Evolutionary conservation across 768 basidiomycete species (phyloP).

Genomic region (Termitomyces sp.): DNA sequence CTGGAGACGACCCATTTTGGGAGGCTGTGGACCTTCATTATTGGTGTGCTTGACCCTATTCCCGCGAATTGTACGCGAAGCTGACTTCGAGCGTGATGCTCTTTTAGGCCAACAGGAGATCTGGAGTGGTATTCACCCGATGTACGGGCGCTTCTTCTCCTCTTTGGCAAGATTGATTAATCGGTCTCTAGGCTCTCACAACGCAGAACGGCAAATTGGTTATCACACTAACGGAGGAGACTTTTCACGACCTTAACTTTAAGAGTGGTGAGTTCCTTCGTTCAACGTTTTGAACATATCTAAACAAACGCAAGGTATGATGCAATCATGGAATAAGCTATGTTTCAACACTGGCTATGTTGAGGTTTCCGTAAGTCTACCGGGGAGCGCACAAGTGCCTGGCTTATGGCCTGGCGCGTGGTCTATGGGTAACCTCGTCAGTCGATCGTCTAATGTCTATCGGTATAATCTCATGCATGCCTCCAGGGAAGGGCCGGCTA

Average conservation of each 20-base stretch:
- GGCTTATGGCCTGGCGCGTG: conserved; percentile 87
- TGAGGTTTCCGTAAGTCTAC: conserved; percentile 77
- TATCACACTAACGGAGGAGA: conserved; percentile 71
- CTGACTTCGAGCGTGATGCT: conserved; percentile 7
- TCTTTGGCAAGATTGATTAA: background rate
- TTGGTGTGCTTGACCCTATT: conserved; percentile 44
- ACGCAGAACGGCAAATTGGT: conserved; percentile 77
- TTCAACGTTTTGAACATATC: conserved; percentile 24
- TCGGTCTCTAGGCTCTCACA: conserved; percentile 50
- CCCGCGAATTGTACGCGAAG: background rate
- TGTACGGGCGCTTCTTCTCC: conserved; percentile 32
- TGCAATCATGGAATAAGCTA: conserved; percentile 90
- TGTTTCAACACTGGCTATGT: conserved; percentile 94
- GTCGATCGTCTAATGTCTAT: conserved; percentile 11
- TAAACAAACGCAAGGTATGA: conserved; percentile 44
- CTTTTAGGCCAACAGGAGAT: conserved; percentile 60
- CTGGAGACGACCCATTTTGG: conserved; percentile 84
- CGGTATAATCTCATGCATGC: background rate
- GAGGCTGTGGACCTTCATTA: conserved; percentile 88
- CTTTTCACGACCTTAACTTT: conserved; percentile 80
- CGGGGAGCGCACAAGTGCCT: conserved; percentile 54
- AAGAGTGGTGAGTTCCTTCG: conserved; percentile 54
- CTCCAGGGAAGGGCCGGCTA: conserved; percentile 77
- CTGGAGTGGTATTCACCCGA: conserved; percentile 82
- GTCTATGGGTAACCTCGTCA: conserved; percentile 74